Conservation (phyloP, 331 rosid species). For the Malus hybrid region DNA sequence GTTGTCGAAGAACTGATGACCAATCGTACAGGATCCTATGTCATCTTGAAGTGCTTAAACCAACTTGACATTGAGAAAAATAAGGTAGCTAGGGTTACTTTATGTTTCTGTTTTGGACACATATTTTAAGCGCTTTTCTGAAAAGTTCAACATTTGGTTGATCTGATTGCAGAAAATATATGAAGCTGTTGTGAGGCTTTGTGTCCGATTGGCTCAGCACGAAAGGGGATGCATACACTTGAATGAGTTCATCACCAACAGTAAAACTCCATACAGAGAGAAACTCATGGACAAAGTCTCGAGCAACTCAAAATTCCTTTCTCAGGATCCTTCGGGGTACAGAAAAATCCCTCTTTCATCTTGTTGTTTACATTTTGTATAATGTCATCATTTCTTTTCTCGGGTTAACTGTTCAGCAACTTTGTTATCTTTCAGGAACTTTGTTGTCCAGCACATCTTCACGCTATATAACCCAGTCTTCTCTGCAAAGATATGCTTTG, state of each 20-base stretch:
- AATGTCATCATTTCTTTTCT: not conserved
- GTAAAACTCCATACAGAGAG: conserved; percentile 3
- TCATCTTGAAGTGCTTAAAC: conserved; percentile 13
- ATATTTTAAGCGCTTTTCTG: not conserved
- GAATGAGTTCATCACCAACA: conserved; percentile 9
- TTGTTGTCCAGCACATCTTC: conserved; percentile 16
- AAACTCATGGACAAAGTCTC: not conserved
- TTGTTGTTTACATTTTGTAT: not conserved
- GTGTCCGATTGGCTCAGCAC: conserved; percentile 12
- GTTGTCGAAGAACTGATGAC: not conserved
- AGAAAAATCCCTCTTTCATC: not conserved
- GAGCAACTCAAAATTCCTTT: conserved; percentile 2
- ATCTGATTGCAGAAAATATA: conserved; percentile 5
- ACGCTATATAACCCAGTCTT: conserved; percentile 1
- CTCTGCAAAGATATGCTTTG: not conserved
- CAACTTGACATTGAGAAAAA: not conserved
- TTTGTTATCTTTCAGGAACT: conserved; percentile 13
- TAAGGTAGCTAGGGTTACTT: not conserved
- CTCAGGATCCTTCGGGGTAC: conserved; percentile 25
- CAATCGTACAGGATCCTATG: conserved; percentile 1
- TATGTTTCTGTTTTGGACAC: not conserved
- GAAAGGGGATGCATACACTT: conserved; percentile 21
- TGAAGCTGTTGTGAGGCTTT: not conserved
- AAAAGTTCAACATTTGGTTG: too few relatives aligned
- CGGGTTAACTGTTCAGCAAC: not conserved